Evolutionary conservation across 1,284 basidiomycete species (phyloP).

Genomic region (Wolfiporia cocos): DNA sequence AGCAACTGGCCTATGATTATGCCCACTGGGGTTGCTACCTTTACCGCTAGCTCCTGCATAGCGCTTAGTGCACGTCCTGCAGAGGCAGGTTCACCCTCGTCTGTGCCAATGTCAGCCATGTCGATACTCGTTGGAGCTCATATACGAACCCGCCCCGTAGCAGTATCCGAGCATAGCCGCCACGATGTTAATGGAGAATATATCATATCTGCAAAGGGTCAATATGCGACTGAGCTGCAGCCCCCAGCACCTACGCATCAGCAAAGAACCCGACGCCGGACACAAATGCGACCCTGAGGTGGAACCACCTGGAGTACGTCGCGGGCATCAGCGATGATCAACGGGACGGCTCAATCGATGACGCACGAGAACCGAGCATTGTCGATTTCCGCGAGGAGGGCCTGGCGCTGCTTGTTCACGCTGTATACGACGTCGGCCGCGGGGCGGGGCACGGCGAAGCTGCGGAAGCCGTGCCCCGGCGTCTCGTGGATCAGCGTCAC

Average conservation of each 20-base stretch:
- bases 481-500: constrained; percentile 3
- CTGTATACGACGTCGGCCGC: constrained; percentile 9
- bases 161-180: constrained; percentile 53
- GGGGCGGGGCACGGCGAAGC: constrained; percentile 1
- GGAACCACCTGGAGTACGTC: constrained; percentile 33
- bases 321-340: not conserved
- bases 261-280: constrained; percentile 84
- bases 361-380: constrained; percentile 46
- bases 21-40: constrained; percentile 52
- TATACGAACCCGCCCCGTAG: constrained; percentile 39
- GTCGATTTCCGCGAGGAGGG: constrained; percentile 49
- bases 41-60: constrained; percentile 61
- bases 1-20: constrained; percentile 50
- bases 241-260: constrained; percentile 51
- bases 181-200: constrained; percentile 50
- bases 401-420: constrained; percentile 35
- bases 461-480: not conserved
- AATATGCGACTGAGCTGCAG: constrained; percentile 6
- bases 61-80: constrained; percentile 28
- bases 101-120: no score
- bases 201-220: constrained; percentile 32
- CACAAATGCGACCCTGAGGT: constrained; percentile 68
- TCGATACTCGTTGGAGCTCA: no score
- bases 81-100: no score
- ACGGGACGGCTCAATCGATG: constrained; percentile 10